phyloP scores from a whole-genome alignment of 1,284 basidiomycete species.

The Boletus calvinii region DNA sequence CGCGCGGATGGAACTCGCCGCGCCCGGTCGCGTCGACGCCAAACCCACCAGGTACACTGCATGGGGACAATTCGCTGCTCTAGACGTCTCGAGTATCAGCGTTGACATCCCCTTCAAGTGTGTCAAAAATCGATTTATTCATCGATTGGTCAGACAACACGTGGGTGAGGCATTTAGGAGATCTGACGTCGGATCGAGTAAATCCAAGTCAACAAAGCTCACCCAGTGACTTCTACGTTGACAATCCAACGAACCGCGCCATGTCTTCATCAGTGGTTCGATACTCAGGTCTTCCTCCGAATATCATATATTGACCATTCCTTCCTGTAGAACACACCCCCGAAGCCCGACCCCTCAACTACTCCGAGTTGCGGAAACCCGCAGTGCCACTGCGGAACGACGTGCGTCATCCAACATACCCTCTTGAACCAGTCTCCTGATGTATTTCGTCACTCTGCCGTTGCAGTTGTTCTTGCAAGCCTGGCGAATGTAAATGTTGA shows the following conservation, averaged over 20 bases:
- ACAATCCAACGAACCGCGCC: neutral
- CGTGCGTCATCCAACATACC: constrained; percentile 9
- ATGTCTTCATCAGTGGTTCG: constrained; percentile 17
- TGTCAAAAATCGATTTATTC: neutral
- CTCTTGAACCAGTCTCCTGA: neutral
- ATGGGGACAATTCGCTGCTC: constrained; percentile 12
- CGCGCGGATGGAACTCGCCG: constrained; percentile 10
- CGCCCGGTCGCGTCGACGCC: neutral
- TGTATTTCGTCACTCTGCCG: neutral
- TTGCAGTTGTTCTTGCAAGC: constrained; percentile 21
- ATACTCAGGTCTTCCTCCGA: neutral
- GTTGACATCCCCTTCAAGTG: too few species aligned
- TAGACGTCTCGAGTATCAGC: constrained; percentile 14
- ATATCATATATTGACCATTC: neutral
- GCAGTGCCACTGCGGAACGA: constrained; percentile 18
- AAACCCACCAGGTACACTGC: constrained; percentile 3
- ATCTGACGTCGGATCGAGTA: neutral
- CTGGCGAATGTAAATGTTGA: constrained; percentile 22
- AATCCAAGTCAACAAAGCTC: constrained; percentile 5
- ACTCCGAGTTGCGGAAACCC: constrained; percentile 23
- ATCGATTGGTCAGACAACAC: neutral
- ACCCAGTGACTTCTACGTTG: too few species aligned
- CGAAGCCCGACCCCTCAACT: constrained; percentile 8
- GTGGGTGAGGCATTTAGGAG: neutral
- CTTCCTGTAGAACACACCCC: constrained; percentile 8